Evolutionary conservation across 306 rosid genomes (phyloP).

Genomic region (Geum urbanum): DNA sequence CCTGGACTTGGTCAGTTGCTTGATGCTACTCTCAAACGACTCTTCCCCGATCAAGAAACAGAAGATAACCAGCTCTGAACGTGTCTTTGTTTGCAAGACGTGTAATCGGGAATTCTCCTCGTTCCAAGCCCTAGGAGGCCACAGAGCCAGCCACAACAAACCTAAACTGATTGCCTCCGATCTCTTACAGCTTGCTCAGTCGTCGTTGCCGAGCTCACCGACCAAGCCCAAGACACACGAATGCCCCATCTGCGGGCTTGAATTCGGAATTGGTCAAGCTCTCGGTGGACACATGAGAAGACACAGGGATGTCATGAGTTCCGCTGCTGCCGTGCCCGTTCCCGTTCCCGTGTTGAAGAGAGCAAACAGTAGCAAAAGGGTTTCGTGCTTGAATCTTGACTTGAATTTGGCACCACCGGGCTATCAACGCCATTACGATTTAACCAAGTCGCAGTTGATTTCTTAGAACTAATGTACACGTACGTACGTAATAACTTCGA

Average conservation of each 20-base stretch:
- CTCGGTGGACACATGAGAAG: conserved; percentile 54
- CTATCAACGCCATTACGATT: not conserved
- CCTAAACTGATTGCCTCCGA: conserved; percentile 24
- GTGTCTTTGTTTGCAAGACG: conserved; percentile 63
- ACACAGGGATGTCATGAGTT: conserved; percentile 31
- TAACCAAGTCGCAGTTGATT: not conserved
- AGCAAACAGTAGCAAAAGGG: conserved; percentile 4
- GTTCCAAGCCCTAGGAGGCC: conserved; percentile 77
- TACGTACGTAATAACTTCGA: too few species aligned
- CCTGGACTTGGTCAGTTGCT: conserved; percentile 30
- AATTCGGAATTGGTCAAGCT: conserved; percentile 42
- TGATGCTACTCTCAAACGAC: conserved; percentile 41
- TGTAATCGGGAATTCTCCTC: conserved; percentile 48
- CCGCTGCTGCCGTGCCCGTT: not conserved
- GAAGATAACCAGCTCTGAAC: not conserved
- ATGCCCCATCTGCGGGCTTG: conserved; percentile 52
- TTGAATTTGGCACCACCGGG: conserved; percentile 17
- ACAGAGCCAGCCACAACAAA: conserved; percentile 65
- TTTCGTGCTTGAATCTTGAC: conserved; percentile 2
- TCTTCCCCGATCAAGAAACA: not conserved
- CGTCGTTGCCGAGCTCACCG: not conserved
- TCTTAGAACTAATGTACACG: not conserved
- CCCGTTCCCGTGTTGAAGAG: conserved; percentile 3
- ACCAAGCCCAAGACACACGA: conserved; percentile 42
- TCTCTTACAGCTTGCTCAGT: not conserved